Base-by-base conservation (phyloP, 441 rosid genomes). In the Melastoma candidum region DNA sequence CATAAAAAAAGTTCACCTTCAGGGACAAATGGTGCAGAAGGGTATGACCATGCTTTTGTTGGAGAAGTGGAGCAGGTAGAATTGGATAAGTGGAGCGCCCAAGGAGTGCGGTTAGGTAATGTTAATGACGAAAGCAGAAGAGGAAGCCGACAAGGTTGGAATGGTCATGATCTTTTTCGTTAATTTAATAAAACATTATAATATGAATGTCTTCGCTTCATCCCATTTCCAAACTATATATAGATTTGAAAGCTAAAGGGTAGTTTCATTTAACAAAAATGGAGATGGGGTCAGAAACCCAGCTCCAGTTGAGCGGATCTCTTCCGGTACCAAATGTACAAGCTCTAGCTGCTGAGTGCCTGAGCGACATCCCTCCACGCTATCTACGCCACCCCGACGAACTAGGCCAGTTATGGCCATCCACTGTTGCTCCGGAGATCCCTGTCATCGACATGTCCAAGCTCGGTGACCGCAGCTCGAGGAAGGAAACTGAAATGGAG, bases 361-460 rank as follows among this genome's bases (percentile, higher is more conserved):
- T 26, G 41, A 44, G 59, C 24, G 57, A 67, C 12, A 13, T 73
- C 12, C 82, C 80, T 0, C 1, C 14, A 32, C 63, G 63, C 47
- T 73, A 71, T 32, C 57, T 77, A 45, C 52, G 79, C 6, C 66
- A 68, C 0, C 68, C 75, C n/a, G n/a, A 63, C 3, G 63, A 71
- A 39, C 45, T n/a, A 0, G 63, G 53, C 22, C 27, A 62, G 13
- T 50, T 72, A 56, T 61, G 59, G 2, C 22, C 22, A 17, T 1
- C 11, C 1, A 66, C 71, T 3, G 60, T 55, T 2, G 70, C 68
- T 11, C 70, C 58, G 36, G 57, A 58, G 47, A 63, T 79, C 54
- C 80, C 74, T 3, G 65, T 71, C 11, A 70, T 76, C 1, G 70
- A 76, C 43, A 68, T 73, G 73, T 50, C 56, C 66, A 76, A 66